Evolutionary conservation across 495 filamentous ascomycete genomes (phyloP).

Genomic region (Apodospora peruviana): DNA sequence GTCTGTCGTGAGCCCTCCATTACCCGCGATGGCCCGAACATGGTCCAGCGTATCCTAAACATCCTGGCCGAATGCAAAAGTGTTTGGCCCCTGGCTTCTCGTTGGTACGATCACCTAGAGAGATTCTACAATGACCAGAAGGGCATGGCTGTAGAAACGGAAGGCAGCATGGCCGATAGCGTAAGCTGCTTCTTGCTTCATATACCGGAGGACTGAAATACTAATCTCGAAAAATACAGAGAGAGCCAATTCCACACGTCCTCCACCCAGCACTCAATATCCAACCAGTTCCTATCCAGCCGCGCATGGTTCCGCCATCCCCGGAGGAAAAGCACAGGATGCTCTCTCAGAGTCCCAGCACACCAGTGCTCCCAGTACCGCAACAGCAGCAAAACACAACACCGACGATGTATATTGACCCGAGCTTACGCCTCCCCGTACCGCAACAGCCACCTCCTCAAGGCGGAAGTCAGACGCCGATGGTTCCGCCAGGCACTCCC

Average conservation of each 20-base stretch:
- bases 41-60: conserved; percentile 32
- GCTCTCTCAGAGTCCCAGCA: conserved; percentile 2
- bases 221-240: conserved; percentile 6
- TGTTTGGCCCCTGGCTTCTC: conserved; percentile 40
- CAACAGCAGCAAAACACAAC: conserved; percentile 3
- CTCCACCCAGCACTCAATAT: conserved; percentile 17
- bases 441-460: conserved; percentile 5
- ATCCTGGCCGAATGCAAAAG: conserved; percentile 36
- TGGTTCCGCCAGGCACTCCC: neutral
- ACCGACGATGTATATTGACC: conserved; percentile 16
- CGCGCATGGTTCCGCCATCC: conserved; percentile 2
- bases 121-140: conserved; percentile 34
- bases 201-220: neutral
- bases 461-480: conserved; percentile 3
- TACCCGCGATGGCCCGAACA: conserved; percentile 28
- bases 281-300: conserved; percentile 9
- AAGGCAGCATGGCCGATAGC: conserved; percentile 44
- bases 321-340: conserved; percentile 6
- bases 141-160: conserved; percentile 22
- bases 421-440: conserved; percentile 11
- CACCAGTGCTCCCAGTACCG: conserved; percentile 3
- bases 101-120: conserved; percentile 39
- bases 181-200: conserved; percentile 20
- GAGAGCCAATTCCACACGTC: conserved; percentile 26
- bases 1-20: conserved; percentile 32